Base-by-base conservation (phyloP, 768 basidiomycete genomes). In the Trametes sanguinea region DNA sequence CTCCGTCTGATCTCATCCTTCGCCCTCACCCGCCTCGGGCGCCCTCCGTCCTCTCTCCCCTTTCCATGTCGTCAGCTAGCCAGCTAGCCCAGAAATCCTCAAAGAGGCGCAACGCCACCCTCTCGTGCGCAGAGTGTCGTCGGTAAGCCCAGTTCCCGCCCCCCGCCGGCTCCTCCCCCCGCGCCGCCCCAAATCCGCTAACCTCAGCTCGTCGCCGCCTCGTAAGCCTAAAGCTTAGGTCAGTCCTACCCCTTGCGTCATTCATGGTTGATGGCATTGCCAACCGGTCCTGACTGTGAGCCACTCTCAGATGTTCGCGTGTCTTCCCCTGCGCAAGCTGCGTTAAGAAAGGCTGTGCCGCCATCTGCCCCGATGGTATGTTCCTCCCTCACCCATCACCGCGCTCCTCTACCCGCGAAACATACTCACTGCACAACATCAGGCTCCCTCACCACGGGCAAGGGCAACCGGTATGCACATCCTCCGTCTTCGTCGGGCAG, bases 381-480 rank as follows among this genome's bases (percentile, higher is more conserved):
- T 65, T 52, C 48, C 16, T 57, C 30, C 62, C 51, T 61, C 58
- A 51, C 42, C 56, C 32, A 54, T 47, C 22, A 29, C 54, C 54
- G 57, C 58, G 54, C 51, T 40, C 63, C 45, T 39, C 30, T 35
- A 11, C 42, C 54, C 50, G 35, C 54, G 47, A 45, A 50, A 29
- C 32, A 32, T 30, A 35, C 50, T 70, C 22, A 69, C 53, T 56
- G 65, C 11, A 61, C 56, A 47, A 59, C 55, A 40, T 33, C 35
- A 88, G 87, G 86, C 14, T 87, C 86, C 33, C 78, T 89, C 42
- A 88, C 87, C 10, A 88, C 88, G 13, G 88, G 88, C 62, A 88
- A 87, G 71, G 87, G 87, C 11, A 90, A 89, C 71, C 77, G 87
- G 87, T 86, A 67, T 52, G 69, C 62, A 22, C 46, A 17, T 30